Evolutionary conservation across 352 stramenopile species (phyloP).

Genomic region (Pythium aquatile): DNA sequence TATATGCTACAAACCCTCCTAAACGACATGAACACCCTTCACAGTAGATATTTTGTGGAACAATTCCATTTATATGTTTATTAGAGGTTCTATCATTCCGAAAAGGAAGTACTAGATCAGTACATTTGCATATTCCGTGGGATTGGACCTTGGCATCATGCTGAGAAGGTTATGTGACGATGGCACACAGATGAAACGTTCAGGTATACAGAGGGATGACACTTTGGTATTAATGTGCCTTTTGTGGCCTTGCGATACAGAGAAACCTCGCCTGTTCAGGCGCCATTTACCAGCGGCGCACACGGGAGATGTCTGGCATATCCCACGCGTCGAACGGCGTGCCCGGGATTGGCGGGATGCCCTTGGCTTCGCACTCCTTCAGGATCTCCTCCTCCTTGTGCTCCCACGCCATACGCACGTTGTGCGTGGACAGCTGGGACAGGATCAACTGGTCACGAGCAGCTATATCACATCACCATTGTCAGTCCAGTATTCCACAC

Average conservation of each 20-base stretch:
- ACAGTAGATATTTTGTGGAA: no score
- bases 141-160: no score
- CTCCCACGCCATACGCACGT: constrained; percentile 84
- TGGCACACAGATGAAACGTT: neutral
- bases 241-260: constrained; percentile 6
- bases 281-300: constrained; percentile 62
- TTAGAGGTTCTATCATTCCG: no score
- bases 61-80: no score
- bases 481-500: neutral
- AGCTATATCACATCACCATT: constrained; percentile 26
- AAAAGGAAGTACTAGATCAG: no score
- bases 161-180: no score
- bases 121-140: no score
- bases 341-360: constrained; percentile 68
- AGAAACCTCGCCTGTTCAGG: neutral
- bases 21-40: neutral
- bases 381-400: constrained; percentile 70
- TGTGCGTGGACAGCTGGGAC: constrained; percentile 67
- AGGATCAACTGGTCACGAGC: constrained; percentile 71
- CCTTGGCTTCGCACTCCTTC: constrained; percentile 67
- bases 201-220: neutral
- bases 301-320: constrained; percentile 56
- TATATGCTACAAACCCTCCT: constrained; percentile 3
- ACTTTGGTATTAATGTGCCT: constrained; percentile 6
- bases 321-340: constrained; percentile 66